Conservation (phyloP, 2,329 filamentous ascomycete genomes). For the Phialophora chinensis region DNA sequence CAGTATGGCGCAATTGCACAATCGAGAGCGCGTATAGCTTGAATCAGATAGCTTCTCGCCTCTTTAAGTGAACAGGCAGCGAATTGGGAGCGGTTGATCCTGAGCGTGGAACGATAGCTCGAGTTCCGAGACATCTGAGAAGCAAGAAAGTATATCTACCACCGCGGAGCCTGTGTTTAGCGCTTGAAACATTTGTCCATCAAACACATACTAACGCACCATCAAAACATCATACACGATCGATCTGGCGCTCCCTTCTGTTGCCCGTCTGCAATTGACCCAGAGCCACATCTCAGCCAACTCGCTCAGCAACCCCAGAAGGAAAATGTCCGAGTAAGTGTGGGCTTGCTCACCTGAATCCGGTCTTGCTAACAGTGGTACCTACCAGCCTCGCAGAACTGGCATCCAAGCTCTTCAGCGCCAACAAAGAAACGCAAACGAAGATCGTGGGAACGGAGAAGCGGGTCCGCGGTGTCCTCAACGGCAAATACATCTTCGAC, state of each 20-base stretch:
- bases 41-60: background rate
- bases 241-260: constrained; percentile 23
- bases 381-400: constrained; percentile 34
- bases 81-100: background rate
- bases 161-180: background rate
- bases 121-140: background rate
- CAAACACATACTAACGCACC: background rate
- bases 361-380: background rate
- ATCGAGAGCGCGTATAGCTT: constrained; percentile 9
- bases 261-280: constrained; percentile 19
- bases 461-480: constrained; percentile 38
- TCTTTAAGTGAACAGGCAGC: constrained; percentile 5
- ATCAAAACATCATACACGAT: background rate
- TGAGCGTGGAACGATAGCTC: background rate
- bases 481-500: constrained; percentile 39
- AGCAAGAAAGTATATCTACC: constrained; percentile 8
- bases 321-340: constrained; percentile 28
- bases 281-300: constrained; percentile 14
- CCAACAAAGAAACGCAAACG: constrained; percentile 28
- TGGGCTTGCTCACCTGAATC: background rate
- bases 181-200: background rate
- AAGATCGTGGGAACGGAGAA: constrained; percentile 37
- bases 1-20: background rate
- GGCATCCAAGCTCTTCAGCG: constrained; percentile 37
- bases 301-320: background rate